phyloP scores from a whole-genome alignment of 257 asterid genomes.

The Solanum dulcamara region DNA sequence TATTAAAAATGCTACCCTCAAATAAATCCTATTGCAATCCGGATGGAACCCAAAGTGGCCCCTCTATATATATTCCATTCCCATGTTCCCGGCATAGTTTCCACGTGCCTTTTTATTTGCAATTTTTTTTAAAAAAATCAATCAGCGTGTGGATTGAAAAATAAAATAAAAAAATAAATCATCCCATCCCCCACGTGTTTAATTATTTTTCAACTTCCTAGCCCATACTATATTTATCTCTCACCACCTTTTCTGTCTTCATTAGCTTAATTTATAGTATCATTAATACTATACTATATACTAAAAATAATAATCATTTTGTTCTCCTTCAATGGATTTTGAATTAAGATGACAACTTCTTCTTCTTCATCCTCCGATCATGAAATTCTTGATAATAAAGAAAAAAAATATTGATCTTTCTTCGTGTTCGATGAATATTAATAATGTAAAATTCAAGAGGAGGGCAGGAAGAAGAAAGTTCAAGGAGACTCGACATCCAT shows the following conservation, averaged over 20 bases:
- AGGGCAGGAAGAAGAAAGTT: conserved; percentile 47
- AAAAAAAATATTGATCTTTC: background rate
- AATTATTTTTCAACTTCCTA: background rate
- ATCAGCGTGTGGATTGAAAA: background rate
- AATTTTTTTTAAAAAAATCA: background rate
- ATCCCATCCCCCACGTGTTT: background rate
- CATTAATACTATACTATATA: background rate
- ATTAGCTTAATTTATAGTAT: background rate
- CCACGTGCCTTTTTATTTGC: background rate
- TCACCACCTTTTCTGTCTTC: background rate
- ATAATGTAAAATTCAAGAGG: conserved; percentile 14
- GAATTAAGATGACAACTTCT: conserved; percentile 5
- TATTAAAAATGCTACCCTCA: no score
- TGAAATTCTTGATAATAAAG: background rate
- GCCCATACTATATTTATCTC: background rate
- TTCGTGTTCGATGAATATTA: background rate
- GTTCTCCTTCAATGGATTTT: background rate
- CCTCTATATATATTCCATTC: background rate
- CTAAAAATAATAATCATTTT: background rate
- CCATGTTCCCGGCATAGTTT: background rate
- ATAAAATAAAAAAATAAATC: background rate
- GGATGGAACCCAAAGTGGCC: no score
- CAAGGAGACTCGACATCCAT: conserved; percentile 58
- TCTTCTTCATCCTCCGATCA: background rate
- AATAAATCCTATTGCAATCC: no score